These are phyloP conservation scores for Novymonas esmeraldas DNA, from an alignment of 208 protist genomes.

Conservation along the genomic window DNA sequence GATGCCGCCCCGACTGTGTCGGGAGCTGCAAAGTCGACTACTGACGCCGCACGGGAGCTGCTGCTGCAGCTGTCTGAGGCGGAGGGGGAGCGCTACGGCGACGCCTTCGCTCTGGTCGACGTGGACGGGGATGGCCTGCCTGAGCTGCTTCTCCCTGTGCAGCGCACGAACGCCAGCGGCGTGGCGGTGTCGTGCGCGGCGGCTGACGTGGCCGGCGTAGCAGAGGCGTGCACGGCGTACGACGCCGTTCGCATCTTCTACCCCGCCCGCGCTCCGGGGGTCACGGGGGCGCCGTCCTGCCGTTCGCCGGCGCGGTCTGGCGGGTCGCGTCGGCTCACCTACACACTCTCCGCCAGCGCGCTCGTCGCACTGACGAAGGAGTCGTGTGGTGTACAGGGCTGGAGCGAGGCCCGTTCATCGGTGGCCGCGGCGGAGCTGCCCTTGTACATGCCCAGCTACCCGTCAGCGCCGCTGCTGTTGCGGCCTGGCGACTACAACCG, in stretches of 20 bases:
- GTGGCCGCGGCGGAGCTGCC: background rate
- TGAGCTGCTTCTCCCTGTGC: slow-evolving; percentile 52
- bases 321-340: slow-evolving; percentile 10
- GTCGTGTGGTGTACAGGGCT: slow-evolving; percentile 21
- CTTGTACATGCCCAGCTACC: slow-evolving; percentile 30
- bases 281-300: slow-evolving; percentile 14
- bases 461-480: slow-evolving; percentile 45
- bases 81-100: slow-evolving; percentile 23
- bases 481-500: slow-evolving; percentile 61
- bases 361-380: slow-evolving; percentile 19
- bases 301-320: background rate
- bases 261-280: slow-evolving; percentile 8
- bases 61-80: slow-evolving; percentile 14
- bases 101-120: slow-evolving; percentile 42
- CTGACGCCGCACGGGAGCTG: background rate
- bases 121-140: slow-evolving; percentile 59
- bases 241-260: slow-evolving; percentile 29
- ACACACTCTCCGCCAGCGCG: slow-evolving; percentile 13
- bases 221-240: slow-evolving; percentile 20
- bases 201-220: slow-evolving; percentile 1
- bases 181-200: slow-evolving; percentile 12
- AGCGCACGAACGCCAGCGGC: slow-evolving; percentile 18
- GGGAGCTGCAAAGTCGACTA: background rate
- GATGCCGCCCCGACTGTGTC: background rate
- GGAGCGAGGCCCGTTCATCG: background rate